Evolutionary conservation across 345 rosid species (phyloP).

Genomic region (Streptanthus diversifolius): DNA sequence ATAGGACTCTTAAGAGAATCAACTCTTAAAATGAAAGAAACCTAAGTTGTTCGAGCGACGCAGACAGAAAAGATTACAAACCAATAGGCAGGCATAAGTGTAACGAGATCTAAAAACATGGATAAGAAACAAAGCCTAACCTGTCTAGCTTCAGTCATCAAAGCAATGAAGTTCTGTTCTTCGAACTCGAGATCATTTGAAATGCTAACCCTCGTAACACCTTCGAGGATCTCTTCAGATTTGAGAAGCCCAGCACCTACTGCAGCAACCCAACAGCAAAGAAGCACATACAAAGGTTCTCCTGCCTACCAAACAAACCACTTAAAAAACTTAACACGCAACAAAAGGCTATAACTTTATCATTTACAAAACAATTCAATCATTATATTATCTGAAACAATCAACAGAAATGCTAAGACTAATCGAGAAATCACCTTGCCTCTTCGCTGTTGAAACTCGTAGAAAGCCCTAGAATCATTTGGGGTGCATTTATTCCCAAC

Average conservation of each 20-base stretch:
- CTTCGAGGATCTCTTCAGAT: conserved; percentile 87
- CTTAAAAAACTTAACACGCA: not conserved
- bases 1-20: not conserved
- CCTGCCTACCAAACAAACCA: conserved; percentile 57
- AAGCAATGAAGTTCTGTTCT: conserved; percentile 76
- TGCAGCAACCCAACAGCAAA: conserved; percentile 94
- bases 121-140: conserved; percentile 26
- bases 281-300: conserved; percentile 85
- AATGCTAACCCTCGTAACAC: conserved; percentile 71
- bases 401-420: not conserved
- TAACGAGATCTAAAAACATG: not conserved
- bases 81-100: not conserved
- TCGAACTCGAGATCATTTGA: conserved; percentile 88
- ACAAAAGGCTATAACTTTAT: not conserved
- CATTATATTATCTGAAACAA: not conserved
- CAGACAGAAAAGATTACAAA: not conserved
- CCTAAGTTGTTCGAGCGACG: too few species aligned
- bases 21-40: too few species aligned
- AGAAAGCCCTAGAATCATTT: conserved; percentile 81
- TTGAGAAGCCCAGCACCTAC: conserved; percentile 94
- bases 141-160: conserved; percentile 86
- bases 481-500: conserved; percentile 77
- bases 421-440: conserved; percentile 44
- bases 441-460: conserved; percentile 75
- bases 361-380: not conserved